A percentile compares a stretch with the other conserved stretches of the same genome.
phyloP scores from a whole-genome alignment of 108 stramenopile species.

The Pseudonitzschia delicatissima region DNA sequence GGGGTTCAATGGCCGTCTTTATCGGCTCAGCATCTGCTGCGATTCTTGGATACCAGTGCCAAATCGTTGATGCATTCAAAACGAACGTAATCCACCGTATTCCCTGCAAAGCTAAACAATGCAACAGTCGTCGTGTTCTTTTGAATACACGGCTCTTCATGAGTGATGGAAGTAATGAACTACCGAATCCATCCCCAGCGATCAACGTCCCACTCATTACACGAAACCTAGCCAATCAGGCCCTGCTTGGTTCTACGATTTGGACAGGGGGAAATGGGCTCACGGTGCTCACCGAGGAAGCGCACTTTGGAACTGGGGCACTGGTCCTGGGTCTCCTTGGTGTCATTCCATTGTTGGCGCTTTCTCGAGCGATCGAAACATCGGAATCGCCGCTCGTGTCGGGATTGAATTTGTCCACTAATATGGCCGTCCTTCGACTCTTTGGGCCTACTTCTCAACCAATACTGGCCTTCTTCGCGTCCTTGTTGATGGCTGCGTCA shows the following conservation, averaged over 20 bases:
- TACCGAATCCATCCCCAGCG: not conserved
- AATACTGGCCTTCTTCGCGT: conserved; percentile 5
- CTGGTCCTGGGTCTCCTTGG: conserved; percentile 21
- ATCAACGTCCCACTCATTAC: conserved; percentile 16
- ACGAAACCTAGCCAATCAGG: conserved; percentile 17
- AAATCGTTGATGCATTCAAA: too few relatives aligned
- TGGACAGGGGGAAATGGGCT: conserved; percentile 21
- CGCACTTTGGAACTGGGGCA: conserved; percentile 9
- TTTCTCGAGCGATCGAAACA: conserved; percentile 24
- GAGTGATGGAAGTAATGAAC: not conserved
- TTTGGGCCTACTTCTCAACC: conserved; percentile 30
- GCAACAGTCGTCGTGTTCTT: too few relatives aligned
- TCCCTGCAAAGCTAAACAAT: too few relatives aligned
- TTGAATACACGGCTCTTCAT: not conserved
- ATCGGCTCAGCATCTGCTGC: too few relatives aligned
- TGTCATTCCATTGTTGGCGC: conserved; percentile 18
- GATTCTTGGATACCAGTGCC: too few relatives aligned
- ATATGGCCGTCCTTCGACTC: conserved; percentile 28
- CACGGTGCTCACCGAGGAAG: conserved; percentile 11
- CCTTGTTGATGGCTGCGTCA: conserved; percentile 13
- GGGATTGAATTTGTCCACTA: conserved; percentile 37
- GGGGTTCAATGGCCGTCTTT: too few relatives aligned
- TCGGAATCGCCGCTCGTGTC: conserved; percentile 23
- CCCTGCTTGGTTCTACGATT: conserved; percentile 22
- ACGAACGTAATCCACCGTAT: too few relatives aligned